A percentile compares a stretch with the other conserved stretches of the same genome.
These are phyloP conservation scores for Trichoderma reesei DNA, from an alignment of 495 filamentous ascomycete genomes.

Conservation along the genomic window DNA sequence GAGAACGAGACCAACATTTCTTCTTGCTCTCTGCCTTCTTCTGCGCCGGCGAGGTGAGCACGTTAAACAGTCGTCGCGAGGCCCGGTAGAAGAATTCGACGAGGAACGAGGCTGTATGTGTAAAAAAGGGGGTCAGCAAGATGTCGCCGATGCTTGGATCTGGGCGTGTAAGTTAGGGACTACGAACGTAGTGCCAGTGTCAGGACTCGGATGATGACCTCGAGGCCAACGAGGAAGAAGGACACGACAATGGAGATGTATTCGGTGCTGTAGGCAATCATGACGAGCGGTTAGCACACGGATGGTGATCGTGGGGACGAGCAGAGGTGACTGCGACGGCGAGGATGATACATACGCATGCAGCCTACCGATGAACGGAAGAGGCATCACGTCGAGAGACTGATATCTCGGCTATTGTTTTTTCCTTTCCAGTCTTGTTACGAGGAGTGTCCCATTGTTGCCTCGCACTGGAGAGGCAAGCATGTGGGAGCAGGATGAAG, in stretches of 20 bases:
- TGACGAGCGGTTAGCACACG: not conserved
- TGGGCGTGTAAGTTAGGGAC: not conserved
- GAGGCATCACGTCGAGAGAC: constrained; percentile 46
- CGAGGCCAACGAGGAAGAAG: constrained; percentile 68
- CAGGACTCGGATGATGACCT: constrained; percentile 73
- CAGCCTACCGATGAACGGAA: constrained; percentile 77
- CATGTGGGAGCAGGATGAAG: too few relatives aligned
- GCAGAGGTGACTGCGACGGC: not conserved
- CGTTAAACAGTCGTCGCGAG: constrained; percentile 76
- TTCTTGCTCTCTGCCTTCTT: constrained; percentile 50
- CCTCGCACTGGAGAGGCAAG: not conserved
- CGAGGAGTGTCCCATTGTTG: not conserved
- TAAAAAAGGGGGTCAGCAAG: constrained; percentile 15
- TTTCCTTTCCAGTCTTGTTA: not conserved
- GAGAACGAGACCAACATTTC: constrained; percentile 29
- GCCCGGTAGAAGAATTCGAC: constrained; percentile 73
- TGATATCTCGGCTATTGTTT: not conserved
- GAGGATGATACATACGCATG: constrained; percentile 47
- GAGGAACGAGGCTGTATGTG: constrained; percentile 54
- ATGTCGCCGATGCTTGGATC: not conserved
- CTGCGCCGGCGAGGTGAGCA: constrained; percentile 57
- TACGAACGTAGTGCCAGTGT: constrained; percentile 78
- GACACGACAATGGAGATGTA: constrained; percentile 79
- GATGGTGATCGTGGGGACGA: not conserved
- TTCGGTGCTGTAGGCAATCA: constrained; percentile 47